Conservation (phyloP, 73 alveolate species). For the Paramecium sonneborni region DNA sequence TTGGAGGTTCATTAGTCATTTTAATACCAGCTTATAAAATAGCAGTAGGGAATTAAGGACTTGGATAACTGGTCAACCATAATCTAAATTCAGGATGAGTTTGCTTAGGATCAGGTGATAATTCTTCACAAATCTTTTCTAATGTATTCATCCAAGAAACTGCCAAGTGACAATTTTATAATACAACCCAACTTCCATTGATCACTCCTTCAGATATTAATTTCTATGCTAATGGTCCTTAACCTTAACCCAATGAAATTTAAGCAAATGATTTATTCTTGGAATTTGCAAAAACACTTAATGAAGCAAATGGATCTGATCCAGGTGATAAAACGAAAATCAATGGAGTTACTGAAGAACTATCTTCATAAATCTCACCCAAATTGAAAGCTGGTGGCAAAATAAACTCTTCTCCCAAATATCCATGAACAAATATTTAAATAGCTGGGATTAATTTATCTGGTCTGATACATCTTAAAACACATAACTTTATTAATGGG, state of each 20-base stretch:
- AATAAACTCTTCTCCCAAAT: slow-evolving; percentile 91
- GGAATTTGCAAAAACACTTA: slow-evolving; percentile 89
- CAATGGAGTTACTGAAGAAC: slow-evolving; percentile 94
- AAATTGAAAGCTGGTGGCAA: slow-evolving; percentile 98
- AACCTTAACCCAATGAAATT: slow-evolving; percentile 96
- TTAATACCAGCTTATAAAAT: slow-evolving; percentile 98
- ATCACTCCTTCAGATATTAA: slow-evolving; percentile 94
- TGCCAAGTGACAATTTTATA: slow-evolving; percentile 99
- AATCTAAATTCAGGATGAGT: slow-evolving; percentile 98
- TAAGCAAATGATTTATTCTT: slow-evolving; percentile 88
- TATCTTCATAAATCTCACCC: slow-evolving; percentile 93
- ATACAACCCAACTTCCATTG: slow-evolving; percentile 99
- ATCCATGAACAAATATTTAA: slow-evolving; percentile 86
- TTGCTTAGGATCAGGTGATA: slow-evolving; percentile 94
- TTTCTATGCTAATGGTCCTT: slow-evolving; percentile 97
- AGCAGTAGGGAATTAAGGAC: slow-evolving; percentile 99
- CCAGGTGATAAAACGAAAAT: slow-evolving; percentile 99
- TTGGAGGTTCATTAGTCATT: slow-evolving; percentile 99
- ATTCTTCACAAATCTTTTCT: slow-evolving; percentile 97
- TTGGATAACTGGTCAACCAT: slow-evolving; percentile 99
- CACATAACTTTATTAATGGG: slow-evolving; percentile 86
- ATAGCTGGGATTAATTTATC: slow-evolving; percentile 96
- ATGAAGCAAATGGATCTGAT: slow-evolving; percentile 96
- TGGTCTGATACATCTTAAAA: slow-evolving; percentile 96
- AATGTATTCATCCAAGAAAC: slow-evolving; percentile 98